phyloP scores from a whole-genome alignment of 768 basidiomycete species.

The Boletus sp. region DNA sequence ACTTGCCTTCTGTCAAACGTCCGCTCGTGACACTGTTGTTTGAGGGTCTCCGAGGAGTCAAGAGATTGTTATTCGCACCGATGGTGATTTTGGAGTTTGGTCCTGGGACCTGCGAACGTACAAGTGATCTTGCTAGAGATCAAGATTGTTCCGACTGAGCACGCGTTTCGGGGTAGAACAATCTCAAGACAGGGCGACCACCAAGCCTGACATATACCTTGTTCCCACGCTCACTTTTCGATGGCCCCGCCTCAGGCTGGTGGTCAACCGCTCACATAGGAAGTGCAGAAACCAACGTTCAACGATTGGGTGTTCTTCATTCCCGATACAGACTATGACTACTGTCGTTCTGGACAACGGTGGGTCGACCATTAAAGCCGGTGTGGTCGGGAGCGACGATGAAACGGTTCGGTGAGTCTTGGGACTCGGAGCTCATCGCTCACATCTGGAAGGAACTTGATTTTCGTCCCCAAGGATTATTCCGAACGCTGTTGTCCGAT shows the following conservation, averaged over 20 bases:
- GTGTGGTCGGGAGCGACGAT: conserved; percentile 39
- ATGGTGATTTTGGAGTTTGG: background rate
- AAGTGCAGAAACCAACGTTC: background rate
- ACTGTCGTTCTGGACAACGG: conserved; percentile 86
- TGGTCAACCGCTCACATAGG: background rate
- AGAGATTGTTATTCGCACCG: background rate
- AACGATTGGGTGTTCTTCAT: background rate
- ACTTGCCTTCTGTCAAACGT: conserved; percentile 7
- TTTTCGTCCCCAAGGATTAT: conserved; percentile 48
- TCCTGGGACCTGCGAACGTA: background rate
- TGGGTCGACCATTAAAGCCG: conserved; percentile 76
- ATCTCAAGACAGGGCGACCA: background rate
- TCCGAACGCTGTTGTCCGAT: conserved; percentile 79
- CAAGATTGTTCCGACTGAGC: no score
- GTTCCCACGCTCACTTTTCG: conserved; percentile 9
- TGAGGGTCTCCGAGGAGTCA: conserved; percentile 10
- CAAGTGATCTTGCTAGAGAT: background rate
- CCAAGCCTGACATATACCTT: background rate
- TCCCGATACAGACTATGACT: conserved; percentile 16
- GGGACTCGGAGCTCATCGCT: background rate
- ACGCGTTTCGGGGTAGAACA: background rate
- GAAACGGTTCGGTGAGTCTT: conserved; percentile 27
- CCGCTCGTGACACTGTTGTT: background rate
- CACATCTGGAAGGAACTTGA: background rate
- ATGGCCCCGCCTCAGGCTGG: background rate